Evolutionary conservation across 2,329 filamentous ascomycete genomes (phyloP).

Genomic region (Tolypocladium cylindrosporum): DNA sequence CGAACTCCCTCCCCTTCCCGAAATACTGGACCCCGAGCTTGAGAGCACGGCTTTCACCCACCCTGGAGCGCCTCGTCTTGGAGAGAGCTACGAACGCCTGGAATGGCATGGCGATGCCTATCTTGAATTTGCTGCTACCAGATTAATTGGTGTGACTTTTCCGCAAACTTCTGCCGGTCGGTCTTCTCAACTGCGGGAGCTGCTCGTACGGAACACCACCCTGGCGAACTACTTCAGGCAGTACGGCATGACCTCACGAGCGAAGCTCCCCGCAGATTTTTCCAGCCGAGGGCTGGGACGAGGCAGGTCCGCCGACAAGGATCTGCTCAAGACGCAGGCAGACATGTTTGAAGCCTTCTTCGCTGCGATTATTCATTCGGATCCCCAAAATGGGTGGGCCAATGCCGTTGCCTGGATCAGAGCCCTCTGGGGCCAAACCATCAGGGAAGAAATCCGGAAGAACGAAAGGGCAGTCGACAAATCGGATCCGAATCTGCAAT

Average conservation of each 20-base stretch:
- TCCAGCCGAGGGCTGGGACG: slow-evolving; percentile 14
- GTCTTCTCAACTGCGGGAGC: slow-evolving; percentile 66
- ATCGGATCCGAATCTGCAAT: no score
- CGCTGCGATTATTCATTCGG: slow-evolving; percentile 63
- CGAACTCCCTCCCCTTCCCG: slow-evolving; percentile 48
- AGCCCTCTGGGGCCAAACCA: slow-evolving; percentile 58
- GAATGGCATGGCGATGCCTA: slow-evolving; percentile 89
- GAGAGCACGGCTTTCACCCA: slow-evolving; percentile 60
- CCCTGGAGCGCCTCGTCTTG: slow-evolving; percentile 28
- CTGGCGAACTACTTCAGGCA: slow-evolving; percentile 57
- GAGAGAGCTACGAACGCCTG: slow-evolving; percentile 60
- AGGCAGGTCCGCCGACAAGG: slow-evolving; percentile 32
- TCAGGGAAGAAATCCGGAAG: slow-evolving; percentile 42
- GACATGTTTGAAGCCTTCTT: slow-evolving; percentile 91
- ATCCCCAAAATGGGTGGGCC: slow-evolving; percentile 50
- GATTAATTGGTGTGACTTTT: slow-evolving; percentile 67
- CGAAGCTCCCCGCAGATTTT: slow-evolving; percentile 43
- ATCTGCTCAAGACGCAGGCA: slow-evolving; percentile 62
- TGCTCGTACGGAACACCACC: slow-evolving; percentile 71
- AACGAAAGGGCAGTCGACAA: slow-evolving; percentile 5
- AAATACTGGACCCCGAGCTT: slow-evolving; percentile 47
- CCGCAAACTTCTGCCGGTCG: slow-evolving; percentile 54
- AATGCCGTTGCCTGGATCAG: slow-evolving; percentile 62
- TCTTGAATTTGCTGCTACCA: slow-evolving; percentile 65
- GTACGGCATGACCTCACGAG: slow-evolving; percentile 61